Evolutionary conservation across 495 filamentous ascomycete genomes (phyloP).

Genomic region (Thozetella sp.): DNA sequence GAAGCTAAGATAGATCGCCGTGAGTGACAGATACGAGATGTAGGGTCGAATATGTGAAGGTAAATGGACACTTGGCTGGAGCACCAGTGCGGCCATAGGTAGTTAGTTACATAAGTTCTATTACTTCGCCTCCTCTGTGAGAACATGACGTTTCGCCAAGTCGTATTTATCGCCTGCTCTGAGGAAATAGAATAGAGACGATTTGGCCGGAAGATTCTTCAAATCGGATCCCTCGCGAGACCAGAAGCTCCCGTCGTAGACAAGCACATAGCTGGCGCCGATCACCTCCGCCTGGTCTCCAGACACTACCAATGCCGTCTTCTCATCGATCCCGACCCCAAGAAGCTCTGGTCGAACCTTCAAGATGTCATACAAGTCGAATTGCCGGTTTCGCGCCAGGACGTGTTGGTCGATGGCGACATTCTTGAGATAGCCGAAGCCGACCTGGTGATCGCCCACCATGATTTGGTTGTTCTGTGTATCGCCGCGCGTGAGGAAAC

Average conservation of each 20-base stretch:
- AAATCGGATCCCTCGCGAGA: slow-evolving; percentile 23
- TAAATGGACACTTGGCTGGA: too few relatives aligned
- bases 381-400: slow-evolving; percentile 28
- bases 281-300: slow-evolving; percentile 26
- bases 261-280: slow-evolving; percentile 23
- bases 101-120: too few relatives aligned
- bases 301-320: slow-evolving; percentile 30
- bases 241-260: slow-evolving; percentile 25
- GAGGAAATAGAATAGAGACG: slow-evolving; percentile 24
- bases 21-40: too few relatives aligned
- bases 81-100: too few relatives aligned
- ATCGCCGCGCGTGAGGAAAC: slow-evolving; percentile 31
- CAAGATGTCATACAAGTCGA: slow-evolving; percentile 34
- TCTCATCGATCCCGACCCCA: slow-evolving; percentile 32
- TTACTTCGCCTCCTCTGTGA: not conserved
- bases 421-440: slow-evolving; percentile 29
- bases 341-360: slow-evolving; percentile 31
- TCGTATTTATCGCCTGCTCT: slow-evolving; percentile 23
- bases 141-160: slow-evolving; percentile 17
- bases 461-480: slow-evolving; percentile 27
- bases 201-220: slow-evolving; percentile 20
- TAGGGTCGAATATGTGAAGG: too few relatives aligned
- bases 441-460: slow-evolving; percentile 30
- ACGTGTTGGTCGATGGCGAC: slow-evolving; percentile 34
- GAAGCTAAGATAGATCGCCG: too few relatives aligned